phyloP scores from a whole-genome alignment of 345 rosid species.

The Durio zibethinus region DNA sequence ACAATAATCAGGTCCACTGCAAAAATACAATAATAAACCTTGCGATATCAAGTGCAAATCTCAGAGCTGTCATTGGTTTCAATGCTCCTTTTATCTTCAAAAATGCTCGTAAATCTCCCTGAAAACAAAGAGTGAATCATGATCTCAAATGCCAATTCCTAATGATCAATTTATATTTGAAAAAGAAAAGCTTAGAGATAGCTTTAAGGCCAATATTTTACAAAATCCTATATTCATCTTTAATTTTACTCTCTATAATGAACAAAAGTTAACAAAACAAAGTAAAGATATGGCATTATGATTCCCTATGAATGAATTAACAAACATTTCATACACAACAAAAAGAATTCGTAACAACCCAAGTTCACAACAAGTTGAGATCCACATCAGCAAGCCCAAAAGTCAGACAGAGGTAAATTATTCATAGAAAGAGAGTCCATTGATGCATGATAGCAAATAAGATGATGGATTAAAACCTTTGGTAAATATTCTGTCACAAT shows the following conservation, averaged over 20 bases:
- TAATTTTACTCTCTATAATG: neutral
- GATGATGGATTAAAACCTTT: conserved; percentile 45
- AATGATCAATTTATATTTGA: neutral
- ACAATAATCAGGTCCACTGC: neutral
- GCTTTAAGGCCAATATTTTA: neutral
- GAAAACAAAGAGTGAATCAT: conserved; percentile 10
- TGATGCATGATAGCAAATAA: neutral
- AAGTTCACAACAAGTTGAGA: too few relatives aligned
- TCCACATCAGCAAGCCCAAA: neutral
- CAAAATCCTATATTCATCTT: neutral
- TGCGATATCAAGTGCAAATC: conserved; percentile 91
- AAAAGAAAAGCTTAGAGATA: neutral
- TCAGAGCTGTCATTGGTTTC: conserved; percentile 54
- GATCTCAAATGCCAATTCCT: neutral
- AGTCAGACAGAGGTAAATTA: neutral
- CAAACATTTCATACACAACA: neutral
- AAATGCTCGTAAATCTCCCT: conserved; percentile 79
- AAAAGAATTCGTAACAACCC: neutral
- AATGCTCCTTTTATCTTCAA: conserved; percentile 61
- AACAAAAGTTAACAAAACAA: neutral
- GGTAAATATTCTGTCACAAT: conserved; percentile 91
- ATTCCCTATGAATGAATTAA: neutral
- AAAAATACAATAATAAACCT: conserved; percentile 43
- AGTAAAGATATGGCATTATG: neutral
- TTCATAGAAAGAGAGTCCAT: neutral